Base-by-base conservation (phyloP, 2,329 filamentous ascomycete species). In the Cercospora sp. region DNA sequence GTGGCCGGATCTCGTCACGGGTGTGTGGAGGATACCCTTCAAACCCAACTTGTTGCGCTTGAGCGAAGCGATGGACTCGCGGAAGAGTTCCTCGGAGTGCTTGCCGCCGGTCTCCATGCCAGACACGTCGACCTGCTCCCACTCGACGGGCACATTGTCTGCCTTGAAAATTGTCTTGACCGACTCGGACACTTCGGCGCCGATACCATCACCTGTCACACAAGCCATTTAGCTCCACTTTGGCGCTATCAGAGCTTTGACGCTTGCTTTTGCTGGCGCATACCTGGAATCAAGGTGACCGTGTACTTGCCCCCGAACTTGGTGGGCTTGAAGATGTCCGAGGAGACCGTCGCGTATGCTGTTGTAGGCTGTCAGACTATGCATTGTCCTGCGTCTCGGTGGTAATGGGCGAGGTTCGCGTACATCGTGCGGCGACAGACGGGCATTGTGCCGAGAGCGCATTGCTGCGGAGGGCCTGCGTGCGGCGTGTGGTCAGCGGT, bases 161-260 rank as follows among this genome's bases (percentile, higher is more conserved):
- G 94, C 94, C 89, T 97, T 98, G 90, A 98, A 98, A 82, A 99
- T 91, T 75, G 94, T 96, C 90, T 97, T 97, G 82, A 99, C 94
- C 72, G 93, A 95, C 85, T 98, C 94, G 77, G 94, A 93, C 71
- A 98, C 94, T 85, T 99, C 95, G 82, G 93, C 92, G 82, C 95
- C 95, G 81, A 99, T 97, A 86, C 95, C 95, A 79, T 99, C 95
- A 84, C 88, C 88, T 89, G 66, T 55, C 16, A 23, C 16, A 36
- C 30, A 33, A 31, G 57, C 59, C 26, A 62, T 63, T 72, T 65
- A 72, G 71, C 64, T 58, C 64, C 23, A 45, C 53, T 64, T 33
- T 55, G 33, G 13, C 57, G 26, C 70, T 73, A 72, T 74, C 71
- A 60, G 36, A 68, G 64, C 61, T 60, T 72, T 67, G 60, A 60